Percentiles rank a stretch among this genome's conserved stretches.
phyloP scores from a whole-genome alignment of 768 basidiomycete genomes.

The Lenzites betulinus region DNA sequence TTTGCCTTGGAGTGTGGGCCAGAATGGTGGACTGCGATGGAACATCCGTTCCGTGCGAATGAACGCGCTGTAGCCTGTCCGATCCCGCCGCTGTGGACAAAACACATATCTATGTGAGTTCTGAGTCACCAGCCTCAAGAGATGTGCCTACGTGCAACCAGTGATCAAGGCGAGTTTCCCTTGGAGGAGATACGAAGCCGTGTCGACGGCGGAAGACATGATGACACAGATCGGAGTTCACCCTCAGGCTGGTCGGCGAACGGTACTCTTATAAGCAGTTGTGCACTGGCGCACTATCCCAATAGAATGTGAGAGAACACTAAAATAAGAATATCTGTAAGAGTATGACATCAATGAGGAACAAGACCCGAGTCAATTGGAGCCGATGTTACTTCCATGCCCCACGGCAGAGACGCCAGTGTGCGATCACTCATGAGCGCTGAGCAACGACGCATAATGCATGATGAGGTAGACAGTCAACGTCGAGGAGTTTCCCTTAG shows the following conservation, averaged over 20 bases:
- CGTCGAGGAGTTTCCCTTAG: no score
- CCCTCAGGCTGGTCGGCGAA: no score
- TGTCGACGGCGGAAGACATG: constrained; percentile 2
- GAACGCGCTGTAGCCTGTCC: constrained; percentile 50
- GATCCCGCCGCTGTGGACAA: constrained; percentile 49
- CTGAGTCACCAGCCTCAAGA: neutral
- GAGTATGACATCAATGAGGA: neutral
- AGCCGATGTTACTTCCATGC: no score
- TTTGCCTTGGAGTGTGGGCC: constrained; percentile 36
- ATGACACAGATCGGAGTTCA: neutral
- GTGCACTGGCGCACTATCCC: neutral
- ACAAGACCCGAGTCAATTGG: no score
- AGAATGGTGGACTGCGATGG: constrained; percentile 54
- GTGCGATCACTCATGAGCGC: no score
- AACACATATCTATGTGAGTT: neutral
- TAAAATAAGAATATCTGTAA: neutral
- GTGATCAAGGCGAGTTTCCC: constrained; percentile 41
- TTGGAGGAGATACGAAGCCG: constrained; percentile 20
- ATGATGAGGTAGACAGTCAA: no score
- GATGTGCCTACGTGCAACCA: constrained; percentile 38
- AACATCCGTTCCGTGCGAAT: constrained; percentile 44
- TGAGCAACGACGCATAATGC: no score
- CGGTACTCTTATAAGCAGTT: neutral
- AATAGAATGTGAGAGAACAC: neutral
- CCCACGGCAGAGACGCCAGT: no score